Base-by-base conservation (phyloP, 2,329 filamentous ascomycete genomes). In the Sporothrix brunneoviolacea region DNA sequence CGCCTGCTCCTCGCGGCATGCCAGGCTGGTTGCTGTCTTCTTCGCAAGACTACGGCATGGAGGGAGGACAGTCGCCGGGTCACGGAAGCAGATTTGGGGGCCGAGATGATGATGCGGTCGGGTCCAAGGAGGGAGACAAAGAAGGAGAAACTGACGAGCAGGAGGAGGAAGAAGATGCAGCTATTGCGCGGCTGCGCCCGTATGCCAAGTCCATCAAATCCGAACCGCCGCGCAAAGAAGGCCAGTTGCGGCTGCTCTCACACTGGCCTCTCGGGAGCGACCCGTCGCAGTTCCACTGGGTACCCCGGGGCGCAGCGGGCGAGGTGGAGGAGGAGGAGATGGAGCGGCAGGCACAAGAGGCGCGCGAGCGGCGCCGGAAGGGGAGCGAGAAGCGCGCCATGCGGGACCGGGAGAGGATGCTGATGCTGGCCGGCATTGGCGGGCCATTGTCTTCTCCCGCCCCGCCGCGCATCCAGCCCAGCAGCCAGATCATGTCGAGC, bases 181-280 rank as follows among this genome's bases (percentile, higher is more conserved):
- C 61, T 2, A 60, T 68, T 3, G 50, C 60, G 8, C 62, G 68
- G 12, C 58, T 70, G 36, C 63, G 66, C 6, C 62, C 62, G 44
- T 68, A 67, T 52, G 59, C 62, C 2, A 50, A 60, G 22, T 62
- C 60, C 2, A 62, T 68, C 19, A 60, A 57, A 41, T 55, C 61
- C 4, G 59, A 56, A 27, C 57, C 59, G 30, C 60, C 62, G 2
- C 49, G 58, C 27, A 55, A 55, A 4, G 49, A 39, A 1, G 59
- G 54, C 8, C 57, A 59, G 35, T 57, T 61, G n/a, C 58, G 58
- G 10, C 46, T 69, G 16, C 49, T 68, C 4, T 58, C 61, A 1
- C 61, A 68, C 37, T 70, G 68, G 68, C 61, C 61, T 16, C 58
- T 61, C n/a, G 65, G 64, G n/a, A 52, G 47, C 19, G 60, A 70